phyloP scores from a whole-genome alignment of 129 eudicot species.

The Ambrosia artemisiifolia region DNA sequence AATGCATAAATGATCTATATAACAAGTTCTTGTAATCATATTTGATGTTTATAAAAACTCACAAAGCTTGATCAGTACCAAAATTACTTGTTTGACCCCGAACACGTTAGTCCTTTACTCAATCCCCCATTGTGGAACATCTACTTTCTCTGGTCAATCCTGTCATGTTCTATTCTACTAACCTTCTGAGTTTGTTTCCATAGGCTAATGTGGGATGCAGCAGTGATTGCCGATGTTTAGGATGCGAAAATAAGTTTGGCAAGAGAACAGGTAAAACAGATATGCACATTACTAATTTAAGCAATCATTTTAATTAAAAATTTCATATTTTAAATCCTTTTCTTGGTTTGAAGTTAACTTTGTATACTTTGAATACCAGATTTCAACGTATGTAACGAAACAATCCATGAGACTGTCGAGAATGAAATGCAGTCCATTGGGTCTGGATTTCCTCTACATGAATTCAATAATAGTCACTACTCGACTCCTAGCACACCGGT shows the following conservation, averaged over 20 bases:
- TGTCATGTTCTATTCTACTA: not conserved
- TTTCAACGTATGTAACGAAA: slow-evolving; percentile 18
- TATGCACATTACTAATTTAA: not conserved
- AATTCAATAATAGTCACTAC: slow-evolving; percentile 28
- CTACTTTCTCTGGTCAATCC: not conserved
- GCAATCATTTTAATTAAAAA: not conserved
- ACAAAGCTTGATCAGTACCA: not conserved
- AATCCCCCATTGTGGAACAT: no score
- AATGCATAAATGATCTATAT: no score
- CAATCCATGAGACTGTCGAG: slow-evolving; percentile 17
- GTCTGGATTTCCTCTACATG: slow-evolving; percentile 17
- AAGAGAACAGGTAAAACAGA: slow-evolving; percentile 53
- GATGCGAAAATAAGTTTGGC: slow-evolving; percentile 72
- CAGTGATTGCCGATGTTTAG: slow-evolving; percentile 81
- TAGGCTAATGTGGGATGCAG: slow-evolving; percentile 79
- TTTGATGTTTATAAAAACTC: not conserved
- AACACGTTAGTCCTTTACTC: not conserved
- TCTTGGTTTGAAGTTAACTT: not conserved
- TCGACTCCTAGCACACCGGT: slow-evolving; percentile 47
- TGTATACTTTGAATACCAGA: slow-evolving; percentile 11
- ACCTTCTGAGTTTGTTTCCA: slow-evolving; percentile 8
- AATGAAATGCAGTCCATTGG: slow-evolving; percentile 1
- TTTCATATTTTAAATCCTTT: slow-evolving; percentile 1
- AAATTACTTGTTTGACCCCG: not conserved
- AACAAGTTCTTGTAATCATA: not conserved